Evolutionary conservation across 345 rosid genomes (phyloP), one percentile per base, ranked within the genome.

Genomic region (Melastoma malabathricum): DNA sequence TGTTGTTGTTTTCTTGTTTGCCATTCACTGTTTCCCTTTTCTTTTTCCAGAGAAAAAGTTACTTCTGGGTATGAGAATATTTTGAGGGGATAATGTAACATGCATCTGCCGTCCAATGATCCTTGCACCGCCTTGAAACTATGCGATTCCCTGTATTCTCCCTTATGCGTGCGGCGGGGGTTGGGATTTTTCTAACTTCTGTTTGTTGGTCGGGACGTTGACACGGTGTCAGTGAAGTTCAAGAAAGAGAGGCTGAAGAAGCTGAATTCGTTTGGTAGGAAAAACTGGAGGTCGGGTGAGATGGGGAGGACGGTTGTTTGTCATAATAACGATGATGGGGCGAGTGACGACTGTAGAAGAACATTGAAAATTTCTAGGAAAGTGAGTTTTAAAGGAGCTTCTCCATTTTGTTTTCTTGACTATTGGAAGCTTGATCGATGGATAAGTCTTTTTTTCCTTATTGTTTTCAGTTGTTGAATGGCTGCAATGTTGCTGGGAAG

Each of bases 401-500:
- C 15, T 55, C 13, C 48, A 13, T 31, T 29, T 46, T 47, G 4
- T 27, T 16, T 18, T 27, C 34, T 15, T 17, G 23, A 18, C 15
- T n/a, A 7, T 47, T 18, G 25, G 10, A 16, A 16, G 15, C 50
- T 16, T 13, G 38, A 31, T 34, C 9, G 41, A 34, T 2, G 2
- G 41, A 34, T 34, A 6, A 13, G 3, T 38, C 2, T 56, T 23
- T 14, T 44, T 44, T 6, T 9, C 25, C 25, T 22, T 22, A 22
- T 22, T 22, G 49, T 14, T 23, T 53, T 59, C 66, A 81, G 87
- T 58, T 62, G 57, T 62, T 69, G 52, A 66, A 76, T 57, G 83
- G 70, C 61, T 65, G 55, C 62, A 71, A 70, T 56, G 81, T 75
- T 52, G 86, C 77, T 56, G 76, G 64, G 70, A 88, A 79, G 68